Conservation (phyloP, 495 filamentous ascomycete species). For the Podospora conica region DNA sequence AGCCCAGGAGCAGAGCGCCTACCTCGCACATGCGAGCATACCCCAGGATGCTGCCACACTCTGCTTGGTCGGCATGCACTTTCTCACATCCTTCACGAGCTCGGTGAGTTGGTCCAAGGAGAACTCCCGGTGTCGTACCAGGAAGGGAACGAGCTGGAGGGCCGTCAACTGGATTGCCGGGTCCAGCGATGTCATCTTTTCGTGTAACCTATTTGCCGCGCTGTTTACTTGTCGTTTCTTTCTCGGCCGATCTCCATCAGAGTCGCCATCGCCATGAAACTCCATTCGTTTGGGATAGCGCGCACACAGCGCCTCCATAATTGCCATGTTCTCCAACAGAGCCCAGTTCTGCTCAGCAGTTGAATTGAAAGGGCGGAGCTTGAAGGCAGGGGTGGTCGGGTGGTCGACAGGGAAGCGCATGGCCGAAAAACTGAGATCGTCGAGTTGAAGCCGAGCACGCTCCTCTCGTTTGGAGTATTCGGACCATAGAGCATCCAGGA, state of each 20-base stretch:
- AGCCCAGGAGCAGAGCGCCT: slow-evolving; percentile 6
- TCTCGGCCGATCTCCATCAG: slow-evolving; percentile 38
- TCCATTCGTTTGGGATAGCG: slow-evolving; percentile 18
- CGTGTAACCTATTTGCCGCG: slow-evolving; percentile 54
- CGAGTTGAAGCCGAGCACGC: slow-evolving; percentile 66
- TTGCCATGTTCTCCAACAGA: slow-evolving; percentile 43
- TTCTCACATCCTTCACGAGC: slow-evolving; percentile 30
- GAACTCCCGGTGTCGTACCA: slow-evolving; percentile 39
- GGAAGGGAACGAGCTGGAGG: slow-evolving; percentile 74
- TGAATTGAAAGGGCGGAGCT: slow-evolving; percentile 41
- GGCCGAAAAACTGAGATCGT: slow-evolving; percentile 59
- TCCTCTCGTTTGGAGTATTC: slow-evolving; percentile 70
- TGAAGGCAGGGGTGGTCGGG: slow-evolving; percentile 36
- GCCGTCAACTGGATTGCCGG: slow-evolving; percentile 55
- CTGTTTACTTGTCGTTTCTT: slow-evolving; percentile 61
- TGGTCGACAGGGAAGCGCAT: slow-evolving; percentile 28
- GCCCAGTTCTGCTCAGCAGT: slow-evolving; percentile 51
- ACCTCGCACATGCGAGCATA: slow-evolving; percentile 60
- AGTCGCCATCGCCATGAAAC: slow-evolving; percentile 13
- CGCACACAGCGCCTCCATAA: slow-evolving; percentile 41
- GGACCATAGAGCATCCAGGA: slow-evolving; percentile 56
- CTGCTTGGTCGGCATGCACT: slow-evolving; percentile 33
- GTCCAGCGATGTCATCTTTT: slow-evolving; percentile 52
- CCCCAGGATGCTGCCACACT: slow-evolving; percentile 40
- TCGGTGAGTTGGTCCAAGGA: slow-evolving; percentile 37